Conservation (phyloP, 2,329 filamentous ascomycete species). For the Chaetomium strumarium region DNA sequence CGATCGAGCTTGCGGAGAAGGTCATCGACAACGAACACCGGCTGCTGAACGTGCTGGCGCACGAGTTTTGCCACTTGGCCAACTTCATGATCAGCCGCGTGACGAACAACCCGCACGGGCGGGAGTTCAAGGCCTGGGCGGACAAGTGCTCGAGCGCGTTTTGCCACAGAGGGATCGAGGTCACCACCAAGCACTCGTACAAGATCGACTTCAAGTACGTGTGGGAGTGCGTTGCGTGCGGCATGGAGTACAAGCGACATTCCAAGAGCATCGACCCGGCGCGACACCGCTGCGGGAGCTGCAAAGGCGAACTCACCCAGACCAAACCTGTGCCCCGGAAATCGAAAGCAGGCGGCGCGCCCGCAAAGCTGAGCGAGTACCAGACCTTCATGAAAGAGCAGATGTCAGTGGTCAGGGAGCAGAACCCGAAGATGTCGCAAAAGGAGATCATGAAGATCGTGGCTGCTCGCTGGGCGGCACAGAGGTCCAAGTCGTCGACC, state of each 20-base stretch:
- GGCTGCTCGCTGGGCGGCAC: constrained; percentile 55
- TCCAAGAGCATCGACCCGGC: constrained; percentile 74
- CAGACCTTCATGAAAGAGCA: constrained; percentile 59
- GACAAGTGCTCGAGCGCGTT: constrained; percentile 51
- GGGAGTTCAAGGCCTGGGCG: constrained; percentile 75
- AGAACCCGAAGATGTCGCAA: constrained; percentile 52
- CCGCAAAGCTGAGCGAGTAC: constrained; percentile 34
- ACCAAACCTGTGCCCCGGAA: constrained; percentile 67
- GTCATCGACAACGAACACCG: constrained; percentile 73
- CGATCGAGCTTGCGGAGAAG: constrained; percentile 83
- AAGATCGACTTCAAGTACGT: constrained; percentile 88
- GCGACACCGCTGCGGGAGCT: constrained; percentile 70
- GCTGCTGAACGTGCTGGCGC: constrained; percentile 84
- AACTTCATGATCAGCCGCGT: constrained; percentile 83
- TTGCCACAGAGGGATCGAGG: constrained; percentile 57
- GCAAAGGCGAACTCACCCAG: constrained; percentile 65
- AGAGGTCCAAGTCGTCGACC: constrained; percentile 26
- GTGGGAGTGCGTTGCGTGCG: constrained; percentile 71
- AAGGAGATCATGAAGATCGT: constrained; percentile 66
- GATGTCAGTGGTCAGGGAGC: constrained; percentile 54
- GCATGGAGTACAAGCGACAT: constrained; percentile 71
- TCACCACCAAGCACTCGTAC: constrained; percentile 88
- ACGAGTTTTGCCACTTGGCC: constrained; percentile 92
- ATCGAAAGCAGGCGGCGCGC: constrained; percentile 8
- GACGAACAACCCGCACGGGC: constrained; percentile 72